Percentiles rank a stretch among this genome's conserved stretches.
These are phyloP conservation scores for Diddensiella caesifluorescens DNA, from an alignment of 805 yeast genomes.

Conservation along the genomic window DNA sequence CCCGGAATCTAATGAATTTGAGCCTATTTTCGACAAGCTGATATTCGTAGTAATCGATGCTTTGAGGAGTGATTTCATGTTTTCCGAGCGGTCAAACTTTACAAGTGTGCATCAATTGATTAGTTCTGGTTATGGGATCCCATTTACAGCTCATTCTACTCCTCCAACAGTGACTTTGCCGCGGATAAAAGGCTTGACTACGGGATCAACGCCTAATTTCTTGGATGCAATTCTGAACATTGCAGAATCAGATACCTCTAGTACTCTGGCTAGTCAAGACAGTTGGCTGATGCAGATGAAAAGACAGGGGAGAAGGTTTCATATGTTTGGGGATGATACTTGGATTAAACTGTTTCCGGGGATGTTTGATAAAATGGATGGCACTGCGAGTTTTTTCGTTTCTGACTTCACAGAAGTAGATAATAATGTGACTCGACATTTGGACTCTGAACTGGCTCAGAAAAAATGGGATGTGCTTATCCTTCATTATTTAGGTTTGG, in stretches of 20 bases:
- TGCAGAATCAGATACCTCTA: slow-evolving; percentile 77
- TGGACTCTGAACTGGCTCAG: slow-evolving; percentile 50
- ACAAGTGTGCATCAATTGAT: slow-evolving; percentile 58
- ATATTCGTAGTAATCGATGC: slow-evolving; percentile 91
- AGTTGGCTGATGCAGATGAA: slow-evolving; percentile 77
- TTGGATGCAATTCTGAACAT: slow-evolving; percentile 90
- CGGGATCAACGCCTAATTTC: slow-evolving; percentile 92
- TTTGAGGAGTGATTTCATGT: slow-evolving; percentile 81
- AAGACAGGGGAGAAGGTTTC: slow-evolving; percentile 41
- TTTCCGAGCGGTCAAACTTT: slow-evolving; percentile 60
- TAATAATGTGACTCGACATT: slow-evolving; percentile 83
- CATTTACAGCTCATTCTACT: slow-evolving; percentile 84
- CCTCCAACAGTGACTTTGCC: slow-evolving; percentile 98
- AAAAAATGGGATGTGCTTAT: slow-evolving; percentile 77
- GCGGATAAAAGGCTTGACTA: slow-evolving; percentile 84
- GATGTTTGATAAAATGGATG: slow-evolving; percentile 63
- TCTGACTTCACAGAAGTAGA: slow-evolving; percentile 95
- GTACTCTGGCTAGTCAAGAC: slow-evolving; percentile 70
- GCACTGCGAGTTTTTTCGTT: slow-evolving; percentile 91
- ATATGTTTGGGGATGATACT: slow-evolving; percentile 96
- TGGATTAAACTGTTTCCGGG: slow-evolving; percentile 88
- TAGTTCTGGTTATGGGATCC: slow-evolving; percentile 64
- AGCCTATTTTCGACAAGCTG: slow-evolving; percentile 44
- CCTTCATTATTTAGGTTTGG: slow-evolving; percentile 87
- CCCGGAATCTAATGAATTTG: too few species aligned